These are phyloP conservation scores for Thyridium curvatum DNA, from an alignment of 2,329 filamentous ascomycete genomes.

Conservation along the genomic window DNA sequence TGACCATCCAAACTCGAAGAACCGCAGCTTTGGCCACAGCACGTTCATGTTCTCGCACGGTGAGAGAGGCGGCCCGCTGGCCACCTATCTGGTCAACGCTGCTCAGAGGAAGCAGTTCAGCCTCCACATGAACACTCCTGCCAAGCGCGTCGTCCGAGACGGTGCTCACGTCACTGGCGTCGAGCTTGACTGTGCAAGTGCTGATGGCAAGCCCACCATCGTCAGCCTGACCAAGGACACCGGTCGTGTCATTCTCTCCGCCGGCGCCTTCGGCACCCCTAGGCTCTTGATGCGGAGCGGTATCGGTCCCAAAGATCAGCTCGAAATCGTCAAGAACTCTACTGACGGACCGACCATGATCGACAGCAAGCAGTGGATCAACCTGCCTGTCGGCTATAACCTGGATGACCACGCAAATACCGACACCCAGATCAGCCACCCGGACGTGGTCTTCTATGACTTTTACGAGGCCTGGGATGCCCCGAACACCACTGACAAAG, in stretches of 20 bases:
- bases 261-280: conserved; percentile 54
- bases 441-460: conserved; percentile 51
- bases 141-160: conserved; percentile 59
- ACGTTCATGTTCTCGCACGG: conserved; percentile 63
- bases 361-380: conserved; percentile 34
- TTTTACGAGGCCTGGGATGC: conserved; percentile 55
- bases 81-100: conserved; percentile 52
- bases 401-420: conserved; percentile 41
- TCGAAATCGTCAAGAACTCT: conserved; percentile 34
- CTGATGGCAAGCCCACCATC: conserved; percentile 42
- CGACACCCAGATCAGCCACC: conserved; percentile 36
- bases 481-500: conserved; percentile 35
- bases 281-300: conserved; percentile 59
- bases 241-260: conserved; percentile 56
- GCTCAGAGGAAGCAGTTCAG: conserved; percentile 55
- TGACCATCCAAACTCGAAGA: conserved; percentile 54
- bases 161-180: conserved; percentile 59
- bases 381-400: conserved; percentile 42
- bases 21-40: conserved; percentile 56
- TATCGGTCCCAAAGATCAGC: conserved; percentile 51
- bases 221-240: conserved; percentile 48
- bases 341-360: conserved; percentile 39
- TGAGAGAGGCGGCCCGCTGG: conserved; percentile 63
- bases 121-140: conserved; percentile 59
- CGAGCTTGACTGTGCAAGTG: conserved; percentile 49